These are phyloP conservation scores for Mycosphaerella arachidis DNA, from an alignment of 2,329 filamentous ascomycete species.

Conservation along the genomic window DNA sequence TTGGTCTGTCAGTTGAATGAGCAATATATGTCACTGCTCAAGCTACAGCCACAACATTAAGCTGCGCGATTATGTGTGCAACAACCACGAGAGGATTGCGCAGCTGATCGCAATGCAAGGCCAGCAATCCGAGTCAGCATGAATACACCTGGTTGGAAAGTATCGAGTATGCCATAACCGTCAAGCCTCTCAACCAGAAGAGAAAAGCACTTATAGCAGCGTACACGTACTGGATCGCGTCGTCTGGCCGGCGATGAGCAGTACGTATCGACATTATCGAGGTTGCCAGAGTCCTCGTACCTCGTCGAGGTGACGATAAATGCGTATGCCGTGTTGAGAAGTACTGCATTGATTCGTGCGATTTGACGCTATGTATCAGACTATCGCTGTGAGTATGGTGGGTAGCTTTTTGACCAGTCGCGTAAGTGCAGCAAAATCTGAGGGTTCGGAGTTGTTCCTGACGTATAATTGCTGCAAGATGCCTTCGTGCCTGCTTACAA, in stretches of 20 bases:
- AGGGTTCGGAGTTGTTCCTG: neutral
- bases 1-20: constrained; percentile 1
- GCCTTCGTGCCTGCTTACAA: neutral
- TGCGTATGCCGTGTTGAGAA: neutral
- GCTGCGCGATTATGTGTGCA: neutral
- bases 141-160: no score
- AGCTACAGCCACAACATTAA: neutral
- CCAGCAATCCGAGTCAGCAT: neutral
- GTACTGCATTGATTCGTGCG: neutral
- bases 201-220: neutral
- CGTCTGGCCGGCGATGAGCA: neutral
- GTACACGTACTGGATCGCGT: neutral
- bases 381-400: neutral
- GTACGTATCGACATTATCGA: neutral
- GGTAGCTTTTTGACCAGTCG: neutral
- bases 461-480: neutral
- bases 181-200: neutral
- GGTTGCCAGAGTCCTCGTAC: neutral
- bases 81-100: neutral
- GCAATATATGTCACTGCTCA: neutral
- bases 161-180: no score
- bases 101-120: neutral
- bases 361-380: neutral
- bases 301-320: neutral
- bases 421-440: neutral